These are phyloP conservation scores for Cordyceps tenuipes DNA, from an alignment of 2,329 filamentous ascomycete species.

Conservation along the genomic window DNA sequence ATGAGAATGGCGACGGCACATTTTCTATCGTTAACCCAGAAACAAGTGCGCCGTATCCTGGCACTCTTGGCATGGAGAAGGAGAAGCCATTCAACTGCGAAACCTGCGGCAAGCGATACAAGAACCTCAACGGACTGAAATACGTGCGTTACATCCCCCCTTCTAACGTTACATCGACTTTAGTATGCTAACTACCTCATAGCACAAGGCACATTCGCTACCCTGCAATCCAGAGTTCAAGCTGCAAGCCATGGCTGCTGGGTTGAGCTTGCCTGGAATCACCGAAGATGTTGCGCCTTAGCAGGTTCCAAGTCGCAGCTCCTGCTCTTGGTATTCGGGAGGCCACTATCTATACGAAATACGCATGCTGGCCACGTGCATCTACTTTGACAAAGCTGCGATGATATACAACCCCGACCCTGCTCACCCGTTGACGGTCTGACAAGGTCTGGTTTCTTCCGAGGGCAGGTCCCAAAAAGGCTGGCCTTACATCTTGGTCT, in stretches of 20 bases:
- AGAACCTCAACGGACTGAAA: slow-evolving; percentile 97
- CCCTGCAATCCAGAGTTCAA: slow-evolving; percentile 79
- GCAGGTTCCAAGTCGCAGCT: slow-evolving; percentile 11
- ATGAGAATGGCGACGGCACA: slow-evolving; percentile 93
- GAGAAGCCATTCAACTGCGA: slow-evolving; percentile 98
- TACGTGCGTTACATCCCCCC: slow-evolving; percentile 51
- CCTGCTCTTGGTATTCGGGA: neutral
- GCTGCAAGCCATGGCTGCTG: slow-evolving; percentile 35
- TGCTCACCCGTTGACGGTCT: slow-evolving; percentile 8
- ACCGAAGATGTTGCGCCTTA: slow-evolving; percentile 33
- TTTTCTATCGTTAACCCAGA: slow-evolving; percentile 98
- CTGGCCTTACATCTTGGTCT: slow-evolving; percentile 10
- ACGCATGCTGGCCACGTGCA: slow-evolving; percentile 10
- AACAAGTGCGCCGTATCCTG: slow-evolving; percentile 87
- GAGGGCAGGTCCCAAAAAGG: slow-evolving; percentile 8
- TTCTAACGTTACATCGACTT: neutral
- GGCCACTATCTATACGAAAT: neutral
- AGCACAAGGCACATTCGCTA: slow-evolving; percentile 75
- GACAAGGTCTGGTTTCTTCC: neutral
- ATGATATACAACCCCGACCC: neutral
- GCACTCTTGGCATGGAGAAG: slow-evolving; percentile 98
- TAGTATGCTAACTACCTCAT: slow-evolving; percentile 24
- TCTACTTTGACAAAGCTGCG: slow-evolving; percentile 7
- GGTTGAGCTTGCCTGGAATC: slow-evolving; percentile 34
- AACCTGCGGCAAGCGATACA: slow-evolving; percentile 95